Evolutionary conservation across 768 basidiomycete species (phyloP).

Genomic region (Pulveroboletus sp.): DNA sequence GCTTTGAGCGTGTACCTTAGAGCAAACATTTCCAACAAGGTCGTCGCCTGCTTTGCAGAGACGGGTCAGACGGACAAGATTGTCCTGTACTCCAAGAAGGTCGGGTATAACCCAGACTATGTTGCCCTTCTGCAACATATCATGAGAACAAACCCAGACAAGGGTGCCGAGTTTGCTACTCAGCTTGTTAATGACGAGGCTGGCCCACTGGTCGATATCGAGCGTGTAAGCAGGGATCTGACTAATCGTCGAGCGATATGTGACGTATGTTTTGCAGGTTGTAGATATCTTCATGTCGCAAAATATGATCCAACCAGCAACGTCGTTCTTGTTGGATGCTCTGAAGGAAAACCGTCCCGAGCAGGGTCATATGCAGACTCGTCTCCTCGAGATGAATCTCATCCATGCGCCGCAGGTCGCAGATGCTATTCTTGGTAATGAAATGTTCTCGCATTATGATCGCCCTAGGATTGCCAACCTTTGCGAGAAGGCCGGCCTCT

Average conservation of each 20-base stretch:
- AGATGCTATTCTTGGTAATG: slow-evolving; percentile 96
- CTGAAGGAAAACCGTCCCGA: slow-evolving; percentile 98
- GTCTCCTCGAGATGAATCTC: slow-evolving; percentile 96
- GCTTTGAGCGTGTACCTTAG: slow-evolving; percentile 96
- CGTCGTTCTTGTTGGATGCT: slow-evolving; percentile 94
- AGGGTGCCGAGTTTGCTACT: slow-evolving; percentile 96
- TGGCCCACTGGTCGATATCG: slow-evolving; percentile 90
- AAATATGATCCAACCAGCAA: slow-evolving; percentile 99
- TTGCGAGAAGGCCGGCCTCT: slow-evolving; percentile 94
- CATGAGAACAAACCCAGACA: slow-evolving; percentile 94
- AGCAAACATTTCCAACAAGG: slow-evolving; percentile 97
- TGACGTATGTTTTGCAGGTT: slow-evolving; percentile 44
- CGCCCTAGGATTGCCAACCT: slow-evolving; percentile 95
- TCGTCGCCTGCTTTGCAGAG: slow-evolving; percentile 98
- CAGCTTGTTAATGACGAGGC: slow-evolving; percentile 90
- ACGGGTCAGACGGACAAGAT: slow-evolving; percentile 99
- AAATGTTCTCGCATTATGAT: slow-evolving; percentile 98
- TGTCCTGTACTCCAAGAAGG: slow-evolving; percentile 94
- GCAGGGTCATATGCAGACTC: slow-evolving; percentile 92
- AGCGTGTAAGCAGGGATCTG: slow-evolving; percentile 53
- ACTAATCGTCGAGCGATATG: background rate
- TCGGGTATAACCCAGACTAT: slow-evolving; percentile 90
- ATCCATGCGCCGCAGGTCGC: slow-evolving; percentile 97
- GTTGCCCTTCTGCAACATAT: slow-evolving; percentile 89
- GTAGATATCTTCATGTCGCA: slow-evolving; percentile 99